phyloP scores from a whole-genome alignment of 2,329 filamentous ascomycete species.

The Plectosphaerella cucumerina region DNA sequence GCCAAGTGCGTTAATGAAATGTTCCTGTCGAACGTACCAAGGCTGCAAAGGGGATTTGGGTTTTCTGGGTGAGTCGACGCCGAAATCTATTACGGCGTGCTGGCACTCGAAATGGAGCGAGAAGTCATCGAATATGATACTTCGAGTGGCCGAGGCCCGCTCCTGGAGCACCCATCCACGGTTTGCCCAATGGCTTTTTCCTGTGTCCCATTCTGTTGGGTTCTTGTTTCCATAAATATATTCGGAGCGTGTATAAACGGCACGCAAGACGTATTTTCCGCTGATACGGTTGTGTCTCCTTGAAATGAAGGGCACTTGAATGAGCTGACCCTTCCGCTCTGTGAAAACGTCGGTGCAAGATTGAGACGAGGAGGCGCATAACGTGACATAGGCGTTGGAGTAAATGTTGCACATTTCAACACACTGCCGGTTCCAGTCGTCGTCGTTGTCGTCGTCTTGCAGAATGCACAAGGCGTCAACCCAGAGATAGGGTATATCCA shows the following conservation, averaged over 20 bases:
- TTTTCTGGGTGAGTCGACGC: no score
- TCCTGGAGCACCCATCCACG: neutral
- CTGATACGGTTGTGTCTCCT: neutral
- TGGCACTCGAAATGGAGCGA: neutral
- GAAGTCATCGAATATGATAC: neutral
- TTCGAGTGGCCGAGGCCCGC: neutral
- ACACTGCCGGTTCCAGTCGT: slow-evolving; percentile 5
- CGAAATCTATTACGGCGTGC: neutral
- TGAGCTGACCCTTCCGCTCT: neutral
- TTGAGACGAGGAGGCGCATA: neutral
- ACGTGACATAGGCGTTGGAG: neutral
- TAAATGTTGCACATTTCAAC: slow-evolving; percentile 9
- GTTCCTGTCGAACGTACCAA: no score
- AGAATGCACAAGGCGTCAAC: slow-evolving; percentile 15
- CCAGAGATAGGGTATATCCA: slow-evolving; percentile 14
- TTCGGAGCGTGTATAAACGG: neutral
- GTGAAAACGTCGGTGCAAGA: neutral
- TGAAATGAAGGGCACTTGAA: neutral
- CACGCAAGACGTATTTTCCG: neutral
- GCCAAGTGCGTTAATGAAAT: no score
- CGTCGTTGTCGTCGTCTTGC: slow-evolving; percentile 11
- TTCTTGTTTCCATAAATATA: neutral
- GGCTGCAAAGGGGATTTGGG: no score
- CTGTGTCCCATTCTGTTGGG: neutral
- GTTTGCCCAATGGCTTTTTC: neutral